Conservation (phyloP, 1,139 yeast genomes). For the Spathaspora sp. region DNA sequence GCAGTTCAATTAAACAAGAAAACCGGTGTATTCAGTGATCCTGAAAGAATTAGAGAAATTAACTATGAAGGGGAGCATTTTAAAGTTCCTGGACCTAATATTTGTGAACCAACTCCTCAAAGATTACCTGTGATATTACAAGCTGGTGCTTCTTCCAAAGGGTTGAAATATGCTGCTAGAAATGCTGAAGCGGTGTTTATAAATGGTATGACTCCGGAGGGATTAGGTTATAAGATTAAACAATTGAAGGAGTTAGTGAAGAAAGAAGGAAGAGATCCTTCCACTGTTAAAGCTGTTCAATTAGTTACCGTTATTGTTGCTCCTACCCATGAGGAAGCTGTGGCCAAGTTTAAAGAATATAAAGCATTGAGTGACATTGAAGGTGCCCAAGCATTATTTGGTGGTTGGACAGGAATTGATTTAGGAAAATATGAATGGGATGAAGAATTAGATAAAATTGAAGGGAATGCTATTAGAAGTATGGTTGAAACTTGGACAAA, state of each 20-base stretch:
- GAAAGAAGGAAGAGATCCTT: constrained; percentile 29
- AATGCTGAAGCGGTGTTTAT: constrained; percentile 44
- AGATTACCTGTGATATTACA: constrained; percentile 45
- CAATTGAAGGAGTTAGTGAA: constrained; percentile 27
- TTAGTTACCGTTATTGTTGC: constrained; percentile 31
- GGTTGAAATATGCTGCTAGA: constrained; percentile 41
- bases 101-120: constrained; percentile 43
- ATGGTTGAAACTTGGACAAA: constrained; percentile 30
- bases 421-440: constrained; percentile 27
- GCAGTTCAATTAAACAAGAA: constrained; percentile 33
- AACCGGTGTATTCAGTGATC: constrained; percentile 27
- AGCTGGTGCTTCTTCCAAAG: constrained; percentile 46
- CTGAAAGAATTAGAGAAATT: constrained; percentile 17
- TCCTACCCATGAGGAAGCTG: constrained; percentile 35
- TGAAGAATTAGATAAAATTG: constrained; percentile 27
- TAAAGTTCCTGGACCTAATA: constrained; percentile 45
- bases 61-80: constrained; percentile 36
- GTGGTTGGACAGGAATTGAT: constrained; percentile 38
- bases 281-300: constrained; percentile 30
- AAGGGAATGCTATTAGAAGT: constrained; percentile 25
- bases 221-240: constrained; percentile 25
- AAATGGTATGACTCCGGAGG: constrained; percentile 28
- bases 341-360: constrained; percentile 26
- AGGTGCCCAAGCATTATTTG: constrained; percentile 36
- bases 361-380: constrained; percentile 29